Evolutionary conservation across 306 rosid genomes (phyloP).

Genomic region (Glycyrrhiza uralensis): DNA sequence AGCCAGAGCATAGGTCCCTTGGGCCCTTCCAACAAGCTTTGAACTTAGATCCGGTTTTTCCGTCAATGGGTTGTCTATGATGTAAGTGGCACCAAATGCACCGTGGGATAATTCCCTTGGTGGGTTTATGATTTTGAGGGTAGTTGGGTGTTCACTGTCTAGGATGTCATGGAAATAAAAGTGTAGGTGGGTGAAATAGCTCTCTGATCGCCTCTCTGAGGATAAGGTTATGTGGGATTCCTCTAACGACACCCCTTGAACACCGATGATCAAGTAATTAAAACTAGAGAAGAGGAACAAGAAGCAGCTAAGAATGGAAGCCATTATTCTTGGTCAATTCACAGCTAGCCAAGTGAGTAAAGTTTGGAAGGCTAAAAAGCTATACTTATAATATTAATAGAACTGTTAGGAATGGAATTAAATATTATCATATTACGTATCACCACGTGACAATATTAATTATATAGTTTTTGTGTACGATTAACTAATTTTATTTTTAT

Average conservation of each 20-base stretch:
- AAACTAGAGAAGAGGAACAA: not conserved
- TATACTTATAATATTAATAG: not conserved
- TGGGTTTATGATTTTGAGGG: slow-evolving; percentile 10
- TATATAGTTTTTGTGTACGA: too few species aligned
- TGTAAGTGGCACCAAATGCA: slow-evolving; percentile 25
- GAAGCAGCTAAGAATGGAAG: not conserved
- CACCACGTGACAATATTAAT: too few species aligned
- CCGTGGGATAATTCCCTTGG: not conserved
- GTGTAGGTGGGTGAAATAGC: slow-evolving; percentile 28
- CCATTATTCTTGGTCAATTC: not conserved
- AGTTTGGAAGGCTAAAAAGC: not conserved
- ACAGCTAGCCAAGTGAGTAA: not conserved
- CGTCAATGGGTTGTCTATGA: slow-evolving; percentile 31
- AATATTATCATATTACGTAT: too few species aligned
- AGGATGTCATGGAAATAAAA: slow-evolving; percentile 50
- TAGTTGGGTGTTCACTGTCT: not conserved
- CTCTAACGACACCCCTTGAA: not conserved
- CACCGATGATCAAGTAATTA: not conserved
- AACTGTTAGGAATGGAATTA: not conserved
- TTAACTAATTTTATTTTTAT: too few species aligned
- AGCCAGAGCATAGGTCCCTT: slow-evolving; percentile 39
- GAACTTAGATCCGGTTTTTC: slow-evolving; percentile 25
- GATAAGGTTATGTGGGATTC: not conserved
- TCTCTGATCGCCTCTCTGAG: slow-evolving; percentile 16
- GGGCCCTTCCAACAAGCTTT: slow-evolving; percentile 40